phyloP scores from a whole-genome alignment of 768 basidiomycete genomes.

The Lentinula guzmanii region DNA sequence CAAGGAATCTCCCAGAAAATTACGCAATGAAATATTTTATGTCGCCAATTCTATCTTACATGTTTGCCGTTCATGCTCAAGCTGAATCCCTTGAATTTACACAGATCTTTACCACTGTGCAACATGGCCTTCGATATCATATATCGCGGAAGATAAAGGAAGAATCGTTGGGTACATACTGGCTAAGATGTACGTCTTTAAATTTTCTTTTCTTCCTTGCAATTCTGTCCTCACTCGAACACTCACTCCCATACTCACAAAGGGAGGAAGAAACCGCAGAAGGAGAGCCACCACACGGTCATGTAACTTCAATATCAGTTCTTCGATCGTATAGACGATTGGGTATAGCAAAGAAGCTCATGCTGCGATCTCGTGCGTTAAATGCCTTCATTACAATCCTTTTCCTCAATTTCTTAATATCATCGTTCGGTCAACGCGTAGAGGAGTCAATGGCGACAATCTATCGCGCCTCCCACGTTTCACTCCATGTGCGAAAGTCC shows the following conservation, averaged over 20 bases:
- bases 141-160: constrained; percentile 90
- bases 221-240: neutral
- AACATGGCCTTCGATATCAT: constrained; percentile 95
- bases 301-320: constrained; percentile 96
- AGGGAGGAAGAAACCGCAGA: constrained; percentile 65
- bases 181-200: constrained; percentile 84
- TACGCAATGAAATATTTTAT: constrained; percentile 81
- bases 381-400: neutral
- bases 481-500: constrained; percentile 90
- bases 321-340: constrained; percentile 85
- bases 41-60: constrained; percentile 14
- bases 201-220: neutral
- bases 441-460: constrained; percentile 90
- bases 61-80: neutral
- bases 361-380: constrained; percentile 88
- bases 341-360: constrained; percentile 91
- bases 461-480: constrained; percentile 83
- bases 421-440: constrained; percentile 20
- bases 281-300: constrained; percentile 75
- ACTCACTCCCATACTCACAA: constrained; percentile 4
- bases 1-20: constrained; percentile 89
- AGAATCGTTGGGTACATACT: constrained; percentile 93
- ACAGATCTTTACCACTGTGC: constrained; percentile 84
- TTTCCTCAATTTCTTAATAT: neutral
- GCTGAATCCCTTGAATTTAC: constrained; percentile 1